These are phyloP conservation scores for Akanthomyces muscarius DNA, from an alignment of 2,329 filamentous ascomycete genomes.

Conservation along the genomic window DNA sequence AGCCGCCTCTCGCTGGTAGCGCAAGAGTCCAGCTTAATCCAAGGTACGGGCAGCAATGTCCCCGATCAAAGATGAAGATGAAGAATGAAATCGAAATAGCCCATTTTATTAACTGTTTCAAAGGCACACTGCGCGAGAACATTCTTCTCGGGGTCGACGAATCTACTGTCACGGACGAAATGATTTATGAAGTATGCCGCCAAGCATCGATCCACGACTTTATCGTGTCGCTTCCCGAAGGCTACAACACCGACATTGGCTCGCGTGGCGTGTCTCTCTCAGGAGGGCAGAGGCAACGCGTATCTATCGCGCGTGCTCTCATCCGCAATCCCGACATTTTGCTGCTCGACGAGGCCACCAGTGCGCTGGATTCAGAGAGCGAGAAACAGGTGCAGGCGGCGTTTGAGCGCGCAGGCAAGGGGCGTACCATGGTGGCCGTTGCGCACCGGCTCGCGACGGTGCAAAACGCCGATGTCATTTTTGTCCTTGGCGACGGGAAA, in stretches of 20 bases:
- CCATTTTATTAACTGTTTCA: no score
- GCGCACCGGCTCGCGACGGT: constrained; percentile 74
- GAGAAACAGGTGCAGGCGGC: constrained; percentile 61
- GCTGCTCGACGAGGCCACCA: constrained; percentile 70
- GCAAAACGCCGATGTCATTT: constrained; percentile 73
- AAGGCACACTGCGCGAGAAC: constrained; percentile 62
- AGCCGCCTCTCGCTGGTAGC: constrained; percentile 64
- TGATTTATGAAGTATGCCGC: constrained; percentile 50
- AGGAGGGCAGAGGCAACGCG: constrained; percentile 67
- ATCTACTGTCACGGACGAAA: constrained; percentile 46
- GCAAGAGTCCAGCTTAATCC: constrained; percentile 70
- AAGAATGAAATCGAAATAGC: no score
- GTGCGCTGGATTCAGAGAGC: constrained; percentile 61
- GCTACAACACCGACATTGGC: constrained; percentile 65
- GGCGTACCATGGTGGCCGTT: constrained; percentile 67
- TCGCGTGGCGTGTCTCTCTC: constrained; percentile 62
- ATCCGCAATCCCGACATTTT: constrained; percentile 60
- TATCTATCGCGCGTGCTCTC: constrained; percentile 66
- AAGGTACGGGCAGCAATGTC: constrained; percentile 38
- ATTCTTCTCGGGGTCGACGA: constrained; percentile 61
- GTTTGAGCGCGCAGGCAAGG: constrained; percentile 59
- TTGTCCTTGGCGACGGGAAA: constrained; percentile 65
- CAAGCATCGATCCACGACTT: constrained; percentile 70
- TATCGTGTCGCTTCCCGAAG: constrained; percentile 61
- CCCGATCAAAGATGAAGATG: no score